Percentiles rank a stretch among this genome's conserved stretches.
These are phyloP conservation scores for Rhazya stricta DNA, from an alignment of 257 asterid genomes.

Conservation along the genomic window DNA sequence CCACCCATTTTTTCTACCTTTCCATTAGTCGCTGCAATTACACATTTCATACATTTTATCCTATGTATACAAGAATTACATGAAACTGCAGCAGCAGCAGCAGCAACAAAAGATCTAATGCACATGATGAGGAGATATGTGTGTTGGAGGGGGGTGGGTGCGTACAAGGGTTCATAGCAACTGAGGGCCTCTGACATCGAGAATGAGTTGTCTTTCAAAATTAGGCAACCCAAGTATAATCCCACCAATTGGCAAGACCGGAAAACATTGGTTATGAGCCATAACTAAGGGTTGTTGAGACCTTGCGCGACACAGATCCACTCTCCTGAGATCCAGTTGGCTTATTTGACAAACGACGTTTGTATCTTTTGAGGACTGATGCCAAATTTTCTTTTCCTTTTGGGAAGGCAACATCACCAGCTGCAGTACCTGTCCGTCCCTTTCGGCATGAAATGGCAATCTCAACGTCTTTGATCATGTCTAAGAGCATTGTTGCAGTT, in stretches of 20 bases:
- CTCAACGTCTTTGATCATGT: slow-evolving; percentile 71
- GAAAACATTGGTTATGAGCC: slow-evolving; percentile 32
- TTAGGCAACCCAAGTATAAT: slow-evolving; percentile 18
- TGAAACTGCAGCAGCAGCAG: slow-evolving; percentile 12
- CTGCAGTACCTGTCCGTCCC: slow-evolving; percentile 97
- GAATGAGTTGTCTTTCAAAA: slow-evolving; percentile 3
- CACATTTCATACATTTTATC: slow-evolving; percentile 25
- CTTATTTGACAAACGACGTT: slow-evolving; percentile 70
- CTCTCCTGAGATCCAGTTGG: slow-evolving; percentile 42
- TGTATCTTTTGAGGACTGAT: slow-evolving; percentile 86
- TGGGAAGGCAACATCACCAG: slow-evolving; percentile 99
- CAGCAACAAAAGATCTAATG: slow-evolving; percentile 18
- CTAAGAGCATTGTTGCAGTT: slow-evolving; percentile 63
- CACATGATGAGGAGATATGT: slow-evolving; percentile 6
- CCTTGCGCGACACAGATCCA: slow-evolving; percentile 33
- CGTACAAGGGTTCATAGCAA: slow-evolving; percentile 17
- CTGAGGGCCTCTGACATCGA: slow-evolving; percentile 6
- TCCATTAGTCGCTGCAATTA: slow-evolving; percentile 15
- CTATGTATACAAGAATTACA: slow-evolving; percentile 28
- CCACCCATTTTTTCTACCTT: slow-evolving; percentile 12
- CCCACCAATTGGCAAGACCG: slow-evolving; percentile 25
- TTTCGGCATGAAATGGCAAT: slow-evolving; percentile 78
- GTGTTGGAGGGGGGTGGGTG: background rate
- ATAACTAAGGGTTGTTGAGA: slow-evolving; percentile 22
- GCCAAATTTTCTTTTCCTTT: slow-evolving; percentile 87